These are phyloP conservation scores for Venturia pyrina DNA, from an alignment of 2,329 filamentous ascomycete species.

Conservation along the genomic window DNA sequence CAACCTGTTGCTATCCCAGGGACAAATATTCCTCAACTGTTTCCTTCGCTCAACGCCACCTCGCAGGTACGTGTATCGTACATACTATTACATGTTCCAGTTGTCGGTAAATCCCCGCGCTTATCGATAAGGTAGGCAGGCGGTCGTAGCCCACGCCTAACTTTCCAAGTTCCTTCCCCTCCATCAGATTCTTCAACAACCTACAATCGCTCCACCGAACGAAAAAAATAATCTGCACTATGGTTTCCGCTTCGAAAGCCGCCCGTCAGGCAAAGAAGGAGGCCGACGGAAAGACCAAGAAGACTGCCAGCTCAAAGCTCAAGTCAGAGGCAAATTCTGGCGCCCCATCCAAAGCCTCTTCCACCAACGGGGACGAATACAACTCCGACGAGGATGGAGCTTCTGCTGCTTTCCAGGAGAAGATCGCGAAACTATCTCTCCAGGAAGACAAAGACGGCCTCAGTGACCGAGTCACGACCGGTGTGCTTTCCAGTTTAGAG, in stretches of 20 bases:
- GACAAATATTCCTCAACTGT: background rate
- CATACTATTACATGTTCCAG: too few relatives aligned
- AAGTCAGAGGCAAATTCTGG: constrained; percentile 60
- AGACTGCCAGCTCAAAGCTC: constrained; percentile 63
- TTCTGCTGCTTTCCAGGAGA: constrained; percentile 48
- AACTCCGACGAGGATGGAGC: constrained; percentile 53
- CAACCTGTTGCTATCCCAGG: background rate
- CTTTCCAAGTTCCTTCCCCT: background rate
- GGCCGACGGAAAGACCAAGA: constrained; percentile 62
- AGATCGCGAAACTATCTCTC: constrained; percentile 78
- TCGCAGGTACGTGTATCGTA: background rate
- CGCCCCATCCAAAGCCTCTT: constrained; percentile 51
- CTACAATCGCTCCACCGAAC: background rate
- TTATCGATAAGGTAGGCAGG: background rate
- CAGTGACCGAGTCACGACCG: constrained; percentile 95
- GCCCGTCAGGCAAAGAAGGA: constrained; percentile 57
- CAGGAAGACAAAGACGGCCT: constrained; percentile 96
- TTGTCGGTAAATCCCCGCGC: background rate
- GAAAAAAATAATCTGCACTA: background rate
- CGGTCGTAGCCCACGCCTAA: background rate
- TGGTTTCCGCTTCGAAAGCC: constrained; percentile 59
- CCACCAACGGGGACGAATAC: constrained; percentile 60
- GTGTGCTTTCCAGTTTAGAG: constrained; percentile 78
- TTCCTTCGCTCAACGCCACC: background rate
- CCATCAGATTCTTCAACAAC: background rate